Conservation (phyloP, 179 eudicot species). For the Beta lomatogona region DNA sequence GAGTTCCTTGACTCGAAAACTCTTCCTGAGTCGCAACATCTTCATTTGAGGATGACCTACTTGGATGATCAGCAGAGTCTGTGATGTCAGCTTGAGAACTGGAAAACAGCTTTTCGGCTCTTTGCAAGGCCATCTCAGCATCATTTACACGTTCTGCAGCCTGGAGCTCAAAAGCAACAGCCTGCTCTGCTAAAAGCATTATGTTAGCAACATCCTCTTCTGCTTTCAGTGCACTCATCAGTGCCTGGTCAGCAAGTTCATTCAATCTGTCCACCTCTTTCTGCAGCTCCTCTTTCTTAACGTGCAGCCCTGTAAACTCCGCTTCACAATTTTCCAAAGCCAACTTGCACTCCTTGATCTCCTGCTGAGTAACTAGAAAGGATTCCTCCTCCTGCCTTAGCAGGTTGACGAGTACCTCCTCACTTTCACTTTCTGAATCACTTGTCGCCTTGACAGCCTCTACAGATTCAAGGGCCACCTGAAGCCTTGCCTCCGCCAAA, state of each 20-base stretch:
- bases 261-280: constrained; percentile 72
- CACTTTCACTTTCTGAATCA: constrained; percentile 44
- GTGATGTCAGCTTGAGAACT: constrained; percentile 41
- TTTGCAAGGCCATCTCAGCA: constrained; percentile 76
- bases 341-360: constrained; percentile 50
- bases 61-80: constrained; percentile 49
- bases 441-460: constrained; percentile 51
- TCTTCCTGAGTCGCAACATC: constrained; percentile 49
- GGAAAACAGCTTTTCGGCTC: constrained; percentile 58
- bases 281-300: constrained; percentile 74
- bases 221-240: constrained; percentile 63
- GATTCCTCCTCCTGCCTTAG: constrained; percentile 57
- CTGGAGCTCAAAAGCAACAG: constrained; percentile 91
- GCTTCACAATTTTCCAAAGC: constrained; percentile 66
- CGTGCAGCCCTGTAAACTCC: constrained; percentile 60
- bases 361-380: constrained; percentile 59
- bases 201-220: constrained; percentile 89
- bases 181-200: constrained; percentile 97
- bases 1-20: constrained; percentile 37
- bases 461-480: constrained; percentile 61
- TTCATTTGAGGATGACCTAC: constrained; percentile 37
- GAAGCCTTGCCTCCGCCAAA: constrained; percentile 84
- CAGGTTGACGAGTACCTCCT: constrained; percentile 39
- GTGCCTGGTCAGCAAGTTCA: constrained; percentile 69
- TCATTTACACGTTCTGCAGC: constrained; percentile 82